A percentile compares a stretch with the other conserved stretches of the same genome.
Evolutionary conservation across 352 stramenopile genomes (phyloP).

Genomic region (Pythium aphanidermatum): DNA sequence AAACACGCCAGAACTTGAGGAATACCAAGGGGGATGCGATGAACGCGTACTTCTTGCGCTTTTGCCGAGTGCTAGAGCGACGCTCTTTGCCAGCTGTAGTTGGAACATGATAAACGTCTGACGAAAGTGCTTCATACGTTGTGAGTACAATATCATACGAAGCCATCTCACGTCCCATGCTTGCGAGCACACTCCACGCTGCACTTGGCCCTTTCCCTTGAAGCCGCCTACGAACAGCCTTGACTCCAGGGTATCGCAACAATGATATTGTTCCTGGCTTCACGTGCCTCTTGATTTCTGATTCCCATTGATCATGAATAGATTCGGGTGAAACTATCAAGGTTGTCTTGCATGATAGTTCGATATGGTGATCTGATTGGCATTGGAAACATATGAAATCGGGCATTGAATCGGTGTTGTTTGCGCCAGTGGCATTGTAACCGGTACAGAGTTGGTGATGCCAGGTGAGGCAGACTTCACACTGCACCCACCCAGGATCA

Average conservation of each 20-base stretch:
- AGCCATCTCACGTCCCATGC: slow-evolving; percentile 38
- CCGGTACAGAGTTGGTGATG: slow-evolving; percentile 66
- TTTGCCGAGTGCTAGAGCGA: slow-evolving; percentile 49
- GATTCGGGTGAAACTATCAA: slow-evolving; percentile 91
- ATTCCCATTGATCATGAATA: slow-evolving; percentile 89
- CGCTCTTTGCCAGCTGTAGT: slow-evolving; percentile 29
- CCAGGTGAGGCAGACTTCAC: slow-evolving; percentile 43
- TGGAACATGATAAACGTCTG: slow-evolving; percentile 76
- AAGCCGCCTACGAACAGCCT: slow-evolving; percentile 30
- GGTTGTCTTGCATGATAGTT: slow-evolving; percentile 63
- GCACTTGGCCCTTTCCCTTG: slow-evolving; percentile 24
- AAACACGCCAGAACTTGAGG: slow-evolving; percentile 87
- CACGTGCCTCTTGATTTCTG: slow-evolving; percentile 83
- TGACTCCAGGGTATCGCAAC: slow-evolving; percentile 52
- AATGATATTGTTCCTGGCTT: slow-evolving; percentile 37
- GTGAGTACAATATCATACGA: slow-evolving; percentile 89
- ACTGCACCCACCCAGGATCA: slow-evolving; percentile 37
- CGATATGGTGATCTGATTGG: slow-evolving; percentile 30
- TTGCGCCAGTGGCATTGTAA: slow-evolving; percentile 7
- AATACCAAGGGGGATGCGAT: slow-evolving; percentile 83
- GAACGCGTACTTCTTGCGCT: slow-evolving; percentile 75
- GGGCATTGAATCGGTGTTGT: background rate
- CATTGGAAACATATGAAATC: slow-evolving; percentile 66
- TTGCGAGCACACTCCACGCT: slow-evolving; percentile 52
- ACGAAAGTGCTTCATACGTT: slow-evolving; percentile 84